Evolutionary conservation across 1,284 basidiomycete genomes (phyloP).

Genomic region (Ceraceosorus guamensis): DNA sequence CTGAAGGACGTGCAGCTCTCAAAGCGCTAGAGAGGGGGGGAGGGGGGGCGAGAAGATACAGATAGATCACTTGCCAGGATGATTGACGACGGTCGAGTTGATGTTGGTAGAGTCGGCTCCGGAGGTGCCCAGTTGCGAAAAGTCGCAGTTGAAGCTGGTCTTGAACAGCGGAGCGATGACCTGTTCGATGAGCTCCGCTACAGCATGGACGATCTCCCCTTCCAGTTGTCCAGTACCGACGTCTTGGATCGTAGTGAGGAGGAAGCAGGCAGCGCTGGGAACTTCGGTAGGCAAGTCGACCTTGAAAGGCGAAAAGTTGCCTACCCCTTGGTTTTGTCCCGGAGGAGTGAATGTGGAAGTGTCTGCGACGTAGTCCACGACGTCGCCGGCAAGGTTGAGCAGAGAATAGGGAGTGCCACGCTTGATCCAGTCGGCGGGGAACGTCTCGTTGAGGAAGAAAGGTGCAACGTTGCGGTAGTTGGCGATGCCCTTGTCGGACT

Average conservation of each 20-base stretch:
- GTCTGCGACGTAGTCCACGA: conserved; percentile 6
- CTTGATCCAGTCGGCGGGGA: conserved; percentile 12
- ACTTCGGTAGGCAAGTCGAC: conserved; percentile 8
- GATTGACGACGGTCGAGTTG: no score
- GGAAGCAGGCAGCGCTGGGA: conserved; percentile 6
- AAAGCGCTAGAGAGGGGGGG: no score
- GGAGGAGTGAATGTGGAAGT: conserved; percentile 3
- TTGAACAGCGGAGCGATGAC: conserved; percentile 10
- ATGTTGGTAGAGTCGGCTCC: background rate
- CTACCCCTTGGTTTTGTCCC: conserved; percentile 2
- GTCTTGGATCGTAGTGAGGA: conserved; percentile 5
- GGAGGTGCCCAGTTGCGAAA: background rate
- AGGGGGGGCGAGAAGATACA: no score
- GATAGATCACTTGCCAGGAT: no score
- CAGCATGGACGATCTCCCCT: conserved; percentile 4
- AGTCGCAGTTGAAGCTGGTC: conserved; percentile 9
- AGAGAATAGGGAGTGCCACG: conserved; percentile 5
- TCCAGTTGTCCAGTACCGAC: conserved; percentile 6
- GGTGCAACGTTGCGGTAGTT: conserved; percentile 9
- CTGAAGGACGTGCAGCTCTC: no score
- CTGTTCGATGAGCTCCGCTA: conserved; percentile 4
- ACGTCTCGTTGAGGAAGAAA: conserved; percentile 13
- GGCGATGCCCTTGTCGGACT: background rate
- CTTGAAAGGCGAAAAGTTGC: conserved; percentile 6
- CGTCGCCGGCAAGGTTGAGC: conserved; percentile 6